Evolutionary conservation across 106 monocot species (phyloP).

Genomic region (Platanthera guangdongensis): DNA sequence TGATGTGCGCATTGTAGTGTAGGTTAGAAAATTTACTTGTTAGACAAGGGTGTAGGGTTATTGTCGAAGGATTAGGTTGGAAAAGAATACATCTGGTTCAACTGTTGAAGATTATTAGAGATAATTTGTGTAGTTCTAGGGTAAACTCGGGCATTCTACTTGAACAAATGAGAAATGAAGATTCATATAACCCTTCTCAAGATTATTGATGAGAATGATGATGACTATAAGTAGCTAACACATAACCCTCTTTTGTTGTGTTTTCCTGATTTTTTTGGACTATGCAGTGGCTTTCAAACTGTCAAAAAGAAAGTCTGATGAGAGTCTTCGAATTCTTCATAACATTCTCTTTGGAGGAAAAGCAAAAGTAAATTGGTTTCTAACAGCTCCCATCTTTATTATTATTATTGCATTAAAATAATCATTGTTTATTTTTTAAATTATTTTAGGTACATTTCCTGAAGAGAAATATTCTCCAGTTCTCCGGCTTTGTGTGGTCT

Average conservation of each 20-base stretch:
- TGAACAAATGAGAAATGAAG: too few relatives aligned
- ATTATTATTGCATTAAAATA: background rate
- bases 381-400: background rate
- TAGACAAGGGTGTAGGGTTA: too few relatives aligned
- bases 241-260: background rate
- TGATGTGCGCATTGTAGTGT: too few relatives aligned
- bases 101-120: too few relatives aligned
- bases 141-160: too few relatives aligned
- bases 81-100: too few relatives aligned
- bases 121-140: too few relatives aligned
- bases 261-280: background rate
- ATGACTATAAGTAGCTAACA: too few relatives aligned
- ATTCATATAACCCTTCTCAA: background rate
- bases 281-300: conserved; percentile 72
- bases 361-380: conserved; percentile 51
- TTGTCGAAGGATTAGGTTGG: too few relatives aligned
- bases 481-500: conserved; percentile 91
- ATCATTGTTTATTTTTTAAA: conserved; percentile 12
- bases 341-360: conserved; percentile 66
- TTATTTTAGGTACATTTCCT: conserved; percentile 40
- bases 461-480: conserved; percentile 80
- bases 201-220: too few relatives aligned
- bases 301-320: conserved; percentile 82
- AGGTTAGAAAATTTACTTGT: too few relatives aligned
- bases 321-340: conserved; percentile 74